Evolutionary conservation across 208 protist genomes (phyloP), one percentile per base, ranked within the genome.

Genomic region (Balamuthia mandrillaris): DNA sequence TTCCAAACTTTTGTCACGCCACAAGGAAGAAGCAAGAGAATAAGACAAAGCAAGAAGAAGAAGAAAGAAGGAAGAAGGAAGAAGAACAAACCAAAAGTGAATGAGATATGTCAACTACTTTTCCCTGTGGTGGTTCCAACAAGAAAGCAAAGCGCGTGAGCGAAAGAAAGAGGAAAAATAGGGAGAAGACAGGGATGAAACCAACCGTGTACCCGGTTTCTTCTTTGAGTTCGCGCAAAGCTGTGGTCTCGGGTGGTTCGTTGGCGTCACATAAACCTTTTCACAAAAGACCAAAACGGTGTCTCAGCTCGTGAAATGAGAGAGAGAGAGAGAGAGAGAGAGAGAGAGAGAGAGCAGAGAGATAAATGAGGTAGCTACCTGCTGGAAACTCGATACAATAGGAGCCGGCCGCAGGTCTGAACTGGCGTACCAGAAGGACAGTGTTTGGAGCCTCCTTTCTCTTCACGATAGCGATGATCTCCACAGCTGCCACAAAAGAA

Each of bases 401-500:
- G 41, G 16, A 9, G 51, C 65, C 65, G 2, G 65, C 51, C 1
- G 65, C 41, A 7, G 65, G 65, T 10, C 65, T 37, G 65, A 74
- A 74, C 65, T 74, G 65, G 10, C 65, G 65, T 14, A 74, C 65
- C 12, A 74, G 65, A 16, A 74, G 45, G 65, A 74, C 41, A 5
- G 45, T 37, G 16, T 37, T 74, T 4, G 65, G 65, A 1, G 27
- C 41, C 10, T 42, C 65, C 9, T 18, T 35, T 42, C 51, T 74
- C 65, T 74, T 74, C 65, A 74, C n/a, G 18, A 42, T 74, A 9
- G 65, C 65, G 39, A 74, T 74, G 4, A 74, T 42, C 39, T 74
- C 65, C 39, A 74, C 65, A 51, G 65, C 65, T 74, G 63, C 56
- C 14, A 24, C n/a, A n/a, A n/a, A n/a, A n/a, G n/a, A n/a, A n/a